Base-by-base conservation (phyloP, 2,329 filamentous ascomycete genomes). In the Fusarium penzigii region DNA sequence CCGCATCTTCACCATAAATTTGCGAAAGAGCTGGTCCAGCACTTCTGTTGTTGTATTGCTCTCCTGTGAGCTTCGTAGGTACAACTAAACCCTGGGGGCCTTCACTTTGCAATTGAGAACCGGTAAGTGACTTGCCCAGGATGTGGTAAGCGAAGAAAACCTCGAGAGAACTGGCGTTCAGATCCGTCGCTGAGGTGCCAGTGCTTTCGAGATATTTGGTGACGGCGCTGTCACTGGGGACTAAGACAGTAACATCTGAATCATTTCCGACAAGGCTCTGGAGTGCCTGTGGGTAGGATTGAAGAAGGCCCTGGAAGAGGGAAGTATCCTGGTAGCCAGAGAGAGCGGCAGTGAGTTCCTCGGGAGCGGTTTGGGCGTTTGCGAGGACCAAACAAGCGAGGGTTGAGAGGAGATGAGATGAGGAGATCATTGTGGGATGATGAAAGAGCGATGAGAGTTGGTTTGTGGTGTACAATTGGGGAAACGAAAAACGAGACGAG, bases 131-230 rank as follows among this genome's bases (percentile, higher is more conserved):
- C 1, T 53, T 57, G 0, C 39, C 46, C 42, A 64, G 20, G 0
- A 53, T 39, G 12, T 64, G 61, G 13, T 64, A 64, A 1, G 55
- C 53, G 39, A 64, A 62, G 34, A 64, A 64, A 0, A 46, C 43
- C 8, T 59, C 25, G 0, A 64, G 2, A 3, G 51, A 50, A 2
- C 45, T 42, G 1, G 45, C 25, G 2, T 42, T 41, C 8, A 64
- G 52, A 2, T 55, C 51, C 0, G 52, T 53, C 0, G 62, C 49
- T 2, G 44, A 41, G 0, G 58, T 36, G 0, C 45, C 42, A 2
- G 61, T 53, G 2, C 17, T 13, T 5, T 43, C 44, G 2, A 64
- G 45, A 3, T 62, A 64, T 0, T 45, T 46, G 4, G 56, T 36
- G 13, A 64, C 59, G 4, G 61, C 61, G 3, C 52, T 49, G 3